These are phyloP conservation scores for Hemisphaericaspora subhashii DNA, from an alignment of 1,139 yeast genomes.

Conservation along the genomic window DNA sequence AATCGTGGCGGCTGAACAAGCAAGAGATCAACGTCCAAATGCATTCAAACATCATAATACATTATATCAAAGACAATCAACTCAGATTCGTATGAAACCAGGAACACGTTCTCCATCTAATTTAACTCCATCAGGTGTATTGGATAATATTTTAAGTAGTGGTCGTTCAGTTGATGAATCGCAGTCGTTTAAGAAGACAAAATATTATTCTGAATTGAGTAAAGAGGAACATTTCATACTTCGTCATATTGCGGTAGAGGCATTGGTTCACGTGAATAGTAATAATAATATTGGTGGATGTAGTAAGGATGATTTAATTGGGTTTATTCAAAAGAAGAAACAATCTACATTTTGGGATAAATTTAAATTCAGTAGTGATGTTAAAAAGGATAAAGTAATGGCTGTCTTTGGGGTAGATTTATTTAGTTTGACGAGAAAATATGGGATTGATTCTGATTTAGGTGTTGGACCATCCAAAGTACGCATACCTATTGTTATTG, in stretches of 20 bases:
- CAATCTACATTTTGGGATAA: constrained; percentile 77
- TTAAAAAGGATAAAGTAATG: constrained; percentile 26
- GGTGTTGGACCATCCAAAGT: constrained; percentile 85
- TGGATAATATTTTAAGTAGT: constrained; percentile 13
- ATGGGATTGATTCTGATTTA: constrained; percentile 82
- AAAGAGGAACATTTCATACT: constrained; percentile 61
- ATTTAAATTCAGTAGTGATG: constrained; percentile 39
- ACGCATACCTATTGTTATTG: constrained; percentile 81
- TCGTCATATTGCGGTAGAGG: constrained; percentile 68
- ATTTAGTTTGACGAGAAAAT: constrained; percentile 65
- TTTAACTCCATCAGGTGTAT: constrained; percentile 14
- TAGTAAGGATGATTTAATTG: constrained; percentile 52
- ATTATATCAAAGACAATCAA: constrained; percentile 38
- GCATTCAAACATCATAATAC: constrained; percentile 72
- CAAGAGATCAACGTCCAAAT: constrained; percentile 86
- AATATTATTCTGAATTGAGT: constrained; percentile 72
- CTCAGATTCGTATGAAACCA: constrained; percentile 22
- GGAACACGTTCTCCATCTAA: constrained; percentile 7
- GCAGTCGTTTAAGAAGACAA: constrained; percentile 19
- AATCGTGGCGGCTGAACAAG: constrained; percentile 96
- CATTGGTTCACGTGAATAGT: constrained; percentile 46
- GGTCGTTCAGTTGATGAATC: constrained; percentile 7
- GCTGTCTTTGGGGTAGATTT: constrained; percentile 80
- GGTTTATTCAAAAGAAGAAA: constrained; percentile 58
- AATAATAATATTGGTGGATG: constrained; percentile 28